Base-by-base conservation (phyloP, 1,284 basidiomycete species). In the Laetiporus sulphureus region DNA sequence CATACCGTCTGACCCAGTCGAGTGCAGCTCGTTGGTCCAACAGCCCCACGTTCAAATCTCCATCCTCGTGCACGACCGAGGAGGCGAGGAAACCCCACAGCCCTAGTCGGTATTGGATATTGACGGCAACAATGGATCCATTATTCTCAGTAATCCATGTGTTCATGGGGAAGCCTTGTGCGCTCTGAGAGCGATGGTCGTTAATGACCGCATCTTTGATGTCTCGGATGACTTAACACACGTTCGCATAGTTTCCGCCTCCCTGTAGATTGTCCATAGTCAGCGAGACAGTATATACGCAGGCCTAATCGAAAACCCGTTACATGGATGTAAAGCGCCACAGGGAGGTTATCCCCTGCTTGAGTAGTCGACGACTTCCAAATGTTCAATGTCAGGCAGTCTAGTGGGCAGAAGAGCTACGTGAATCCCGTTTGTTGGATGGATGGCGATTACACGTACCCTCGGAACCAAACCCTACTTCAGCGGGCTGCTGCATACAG, bases 301-400 rank as follows among this genome's bases (percentile, higher is more conserved):
- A 35, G 33, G 18, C 5, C 12, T 35, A 8, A 27, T 27, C 8
- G 33, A 7, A 10, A 10, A 7, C 15, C 19, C 22, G 12, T 15
- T 35, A 35, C 33, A 52, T 71, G 68, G 18, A 72, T 71, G 48
- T 71, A 72, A 3, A 72, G 59, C 1, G 64, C 58, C 1, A 73
- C 71, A 15, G 71, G 70, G 16, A 73, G 54, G 30, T 71, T 68
- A 36, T 67, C 68, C 1, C 65, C 61, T 32, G 51, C 49, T 32
- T 65, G 69, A 2, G 68, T 66, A 5, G 64, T 63, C 8, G 60
- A 57, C 3, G 76, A 75, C n/a, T 69, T 60, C 49, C 74, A 77
- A 8, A 79, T 64, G 52, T 77, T 75, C 22, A 78, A 54, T 25
- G 71, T 72, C 20, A 78, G 60, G 49, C 73, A 78, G 49, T 76